Conservation (phyloP, 305 asterid species). For the Solanum hybrid region DNA sequence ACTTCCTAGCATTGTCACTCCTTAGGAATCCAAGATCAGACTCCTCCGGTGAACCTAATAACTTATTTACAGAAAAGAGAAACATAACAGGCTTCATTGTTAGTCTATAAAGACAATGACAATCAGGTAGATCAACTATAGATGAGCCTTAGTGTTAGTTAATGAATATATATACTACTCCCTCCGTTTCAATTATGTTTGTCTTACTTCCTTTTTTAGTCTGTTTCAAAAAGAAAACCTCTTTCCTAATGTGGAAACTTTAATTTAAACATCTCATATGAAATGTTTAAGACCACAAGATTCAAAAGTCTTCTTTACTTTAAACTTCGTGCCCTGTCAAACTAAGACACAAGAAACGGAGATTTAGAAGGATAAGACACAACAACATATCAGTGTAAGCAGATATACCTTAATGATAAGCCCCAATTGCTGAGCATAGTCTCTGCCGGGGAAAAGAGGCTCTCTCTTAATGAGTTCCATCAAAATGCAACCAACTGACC, state of each 20-base stretch:
- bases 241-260: neutral
- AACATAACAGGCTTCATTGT: neutral
- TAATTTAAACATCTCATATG: neutral
- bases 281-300: neutral
- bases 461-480: conserved; percentile 75
- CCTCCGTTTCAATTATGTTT: neutral
- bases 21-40: conserved; percentile 73
- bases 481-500: conserved; percentile 91
- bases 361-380: neutral
- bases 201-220: neutral
- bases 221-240: neutral
- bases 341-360: neutral
- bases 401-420: conserved; percentile 63
- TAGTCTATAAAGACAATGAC: neutral
- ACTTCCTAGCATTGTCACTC: conserved; percentile 65
- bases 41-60: conserved; percentile 84
- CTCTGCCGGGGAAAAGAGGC: conserved; percentile 93
- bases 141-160: neutral
- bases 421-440: conserved; percentile 74
- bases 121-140: neutral
- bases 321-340: neutral
- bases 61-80: conserved; percentile 23
- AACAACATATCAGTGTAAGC: neutral
- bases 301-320: neutral
- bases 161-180: neutral